These are phyloP conservation scores for Zymoseptoria pseudotritici DNA, from an alignment of 2,329 filamentous ascomycete genomes.

Conservation along the genomic window DNA sequence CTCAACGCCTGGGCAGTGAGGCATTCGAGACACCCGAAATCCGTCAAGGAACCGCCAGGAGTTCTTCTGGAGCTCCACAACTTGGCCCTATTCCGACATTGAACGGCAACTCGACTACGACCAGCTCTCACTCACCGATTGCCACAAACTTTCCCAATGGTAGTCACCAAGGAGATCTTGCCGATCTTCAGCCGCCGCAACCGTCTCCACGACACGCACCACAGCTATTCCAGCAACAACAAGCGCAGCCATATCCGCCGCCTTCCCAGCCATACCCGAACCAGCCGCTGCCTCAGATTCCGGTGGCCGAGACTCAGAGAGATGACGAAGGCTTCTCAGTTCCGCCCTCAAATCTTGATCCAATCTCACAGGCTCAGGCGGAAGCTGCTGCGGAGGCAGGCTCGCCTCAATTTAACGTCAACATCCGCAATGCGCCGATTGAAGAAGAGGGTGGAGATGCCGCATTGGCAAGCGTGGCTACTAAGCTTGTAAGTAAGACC, in stretches of 20 bases:
- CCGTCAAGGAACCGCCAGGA: constrained; percentile 3
- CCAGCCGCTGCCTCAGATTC: background rate
- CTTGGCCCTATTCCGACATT: constrained; percentile 12
- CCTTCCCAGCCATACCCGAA: constrained; percentile 2
- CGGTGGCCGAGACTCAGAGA: constrained; percentile 40
- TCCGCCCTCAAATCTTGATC: constrained; percentile 53
- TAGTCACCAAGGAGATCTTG: constrained; percentile 28
- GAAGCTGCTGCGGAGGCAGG: constrained; percentile 54
- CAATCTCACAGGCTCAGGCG: constrained; percentile 62
- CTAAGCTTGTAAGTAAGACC: constrained; percentile 51
- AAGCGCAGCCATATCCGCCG: constrained; percentile 12
- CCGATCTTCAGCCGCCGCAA: constrained; percentile 28
- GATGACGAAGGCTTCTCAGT: constrained; percentile 72
- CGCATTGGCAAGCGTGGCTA: constrained; percentile 67
- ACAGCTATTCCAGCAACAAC: background rate
- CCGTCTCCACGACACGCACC: constrained; percentile 10
- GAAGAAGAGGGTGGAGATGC: constrained; percentile 63
- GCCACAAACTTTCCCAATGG: constrained; percentile 21
- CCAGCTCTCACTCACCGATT: background rate
- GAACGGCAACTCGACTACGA: constrained; percentile 16
- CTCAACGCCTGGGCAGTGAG: constrained; percentile 27
- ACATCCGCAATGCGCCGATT: constrained; percentile 70
- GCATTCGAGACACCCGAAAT: constrained; percentile 19
- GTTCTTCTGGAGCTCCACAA: constrained; percentile 9
- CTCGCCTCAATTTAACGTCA: constrained; percentile 65